Percentiles rank a stretch among this genome's conserved stretches.
Conservation (phyloP, 2,329 filamentous ascomycete species). For the Ophiognomonia clavigignenti-juglandacearum region DNA sequence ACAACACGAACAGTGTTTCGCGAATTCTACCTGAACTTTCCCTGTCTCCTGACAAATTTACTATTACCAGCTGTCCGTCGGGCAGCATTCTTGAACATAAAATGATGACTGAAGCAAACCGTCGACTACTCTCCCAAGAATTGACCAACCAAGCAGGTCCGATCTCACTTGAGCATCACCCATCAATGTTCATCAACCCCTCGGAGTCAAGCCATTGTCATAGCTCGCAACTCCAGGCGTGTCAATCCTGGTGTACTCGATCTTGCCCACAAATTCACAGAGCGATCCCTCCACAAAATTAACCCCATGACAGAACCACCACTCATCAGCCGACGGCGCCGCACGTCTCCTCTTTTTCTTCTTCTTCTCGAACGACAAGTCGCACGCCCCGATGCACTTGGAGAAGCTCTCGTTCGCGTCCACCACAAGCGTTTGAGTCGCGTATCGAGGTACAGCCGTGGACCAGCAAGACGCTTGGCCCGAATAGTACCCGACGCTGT, state of each 20-base stretch:
- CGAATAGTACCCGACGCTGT: background rate
- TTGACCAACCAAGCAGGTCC: too few relatives aligned
- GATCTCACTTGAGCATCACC: too few relatives aligned
- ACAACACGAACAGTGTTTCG: too few relatives aligned
- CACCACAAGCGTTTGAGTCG: background rate
- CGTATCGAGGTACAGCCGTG: background rate
- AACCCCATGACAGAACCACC: constrained; percentile 6
- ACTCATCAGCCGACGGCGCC: background rate
- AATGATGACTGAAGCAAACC: too few relatives aligned
- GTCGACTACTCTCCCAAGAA: too few relatives aligned
- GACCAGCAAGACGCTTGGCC: background rate
- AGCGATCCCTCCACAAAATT: constrained; percentile 5
- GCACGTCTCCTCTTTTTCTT: background rate
- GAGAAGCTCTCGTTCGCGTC: constrained; percentile 1
- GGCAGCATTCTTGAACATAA: too few relatives aligned
- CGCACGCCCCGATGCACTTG: constrained; percentile 1
- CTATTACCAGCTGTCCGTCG: too few relatives aligned
- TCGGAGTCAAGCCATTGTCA: background rate
- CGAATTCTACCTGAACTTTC: too few relatives aligned
- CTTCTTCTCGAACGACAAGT: constrained; percentile 1
- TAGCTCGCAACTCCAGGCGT: background rate
- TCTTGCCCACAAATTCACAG: constrained; percentile 1
- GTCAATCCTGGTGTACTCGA: background rate
- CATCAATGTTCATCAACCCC: background rate
- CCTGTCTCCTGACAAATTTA: too few relatives aligned